Conservation (phyloP, 1,139 yeast species). For the Candida pseudoviswanathii region DNA sequence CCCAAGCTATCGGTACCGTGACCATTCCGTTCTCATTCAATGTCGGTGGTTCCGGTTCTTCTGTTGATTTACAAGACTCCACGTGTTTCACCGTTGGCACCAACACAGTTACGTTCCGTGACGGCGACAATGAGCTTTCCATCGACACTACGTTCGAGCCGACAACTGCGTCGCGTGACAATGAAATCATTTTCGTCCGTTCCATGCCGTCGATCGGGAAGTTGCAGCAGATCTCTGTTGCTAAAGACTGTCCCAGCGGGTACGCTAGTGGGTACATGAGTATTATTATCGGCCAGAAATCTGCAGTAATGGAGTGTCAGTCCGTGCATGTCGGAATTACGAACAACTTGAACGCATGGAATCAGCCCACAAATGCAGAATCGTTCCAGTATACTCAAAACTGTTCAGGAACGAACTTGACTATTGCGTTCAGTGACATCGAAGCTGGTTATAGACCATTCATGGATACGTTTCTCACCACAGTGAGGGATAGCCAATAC, state of each 20-base stretch:
- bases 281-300: slow-evolving; percentile 19
- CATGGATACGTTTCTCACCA: slow-evolving; percentile 2
- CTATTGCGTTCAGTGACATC: slow-evolving; percentile 19
- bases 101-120: slow-evolving; percentile 26
- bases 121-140: slow-evolving; percentile 17
- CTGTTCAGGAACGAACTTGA: slow-evolving; percentile 17
- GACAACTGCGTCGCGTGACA: not conserved
- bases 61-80: slow-evolving; percentile 21
- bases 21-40: slow-evolving; percentile 27
- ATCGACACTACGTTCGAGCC: not conserved
- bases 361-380: slow-evolving; percentile 18
- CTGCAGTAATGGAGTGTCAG: slow-evolving; percentile 49
- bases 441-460: slow-evolving; percentile 33
- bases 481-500: not conserved
- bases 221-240: slow-evolving; percentile 19
- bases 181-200: slow-evolving; percentile 5
- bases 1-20: slow-evolving; percentile 20
- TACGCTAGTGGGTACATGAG: slow-evolving; percentile 39
- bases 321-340: slow-evolving; percentile 21
- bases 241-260: slow-evolving; percentile 25
- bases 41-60: slow-evolving; percentile 22
- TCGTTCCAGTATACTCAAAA: slow-evolving; percentile 12
- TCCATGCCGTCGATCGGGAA: slow-evolving; percentile 16
- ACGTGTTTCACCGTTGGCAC: slow-evolving; percentile 20
- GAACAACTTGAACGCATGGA: slow-evolving; percentile 23